These are phyloP conservation scores for Limnomonas spitsbergensis DNA, from an alignment of 139 green algal genomes.

Conservation along the genomic window DNA sequence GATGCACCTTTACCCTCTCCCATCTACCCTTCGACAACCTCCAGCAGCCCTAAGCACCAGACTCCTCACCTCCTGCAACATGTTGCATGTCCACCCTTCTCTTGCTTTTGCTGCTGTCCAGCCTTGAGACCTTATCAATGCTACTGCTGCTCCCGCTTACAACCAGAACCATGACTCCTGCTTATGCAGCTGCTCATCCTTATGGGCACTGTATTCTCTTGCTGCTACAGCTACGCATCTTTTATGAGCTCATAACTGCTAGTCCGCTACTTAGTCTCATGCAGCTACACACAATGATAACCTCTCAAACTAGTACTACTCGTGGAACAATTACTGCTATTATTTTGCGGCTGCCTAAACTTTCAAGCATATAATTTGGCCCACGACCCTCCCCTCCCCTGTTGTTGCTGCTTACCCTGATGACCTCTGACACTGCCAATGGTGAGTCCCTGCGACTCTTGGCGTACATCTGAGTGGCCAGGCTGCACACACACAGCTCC, in stretches of 20 bases:
- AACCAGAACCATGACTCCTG: not conserved
- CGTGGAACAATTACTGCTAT: not conserved
- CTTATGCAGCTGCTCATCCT: no score
- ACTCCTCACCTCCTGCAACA: no score
- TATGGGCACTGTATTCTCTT: no score
- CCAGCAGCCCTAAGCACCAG: no score
- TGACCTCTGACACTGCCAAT: not conserved
- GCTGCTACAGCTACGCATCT: no score
- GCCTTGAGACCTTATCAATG: not conserved
- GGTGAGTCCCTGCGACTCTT: not conserved
- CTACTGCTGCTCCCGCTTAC: not conserved
- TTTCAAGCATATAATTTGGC: not conserved
- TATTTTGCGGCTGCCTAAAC: not conserved
- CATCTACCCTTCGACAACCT: no score
- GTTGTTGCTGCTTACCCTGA: not conserved
- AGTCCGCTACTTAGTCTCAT: no score
- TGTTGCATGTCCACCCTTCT: no score
- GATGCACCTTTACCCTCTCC: no score
- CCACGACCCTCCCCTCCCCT: not conserved
- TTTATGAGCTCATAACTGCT: no score
- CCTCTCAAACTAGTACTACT: not conserved
- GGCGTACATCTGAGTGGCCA: not conserved
- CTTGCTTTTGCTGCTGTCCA: not conserved
- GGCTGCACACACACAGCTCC: constrained; percentile 16
- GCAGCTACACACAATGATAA: no score